These are phyloP conservation scores for Plasmodium reichenowi DNA, from an alignment of 169 alveolate species.

Conservation along the genomic window DNA sequence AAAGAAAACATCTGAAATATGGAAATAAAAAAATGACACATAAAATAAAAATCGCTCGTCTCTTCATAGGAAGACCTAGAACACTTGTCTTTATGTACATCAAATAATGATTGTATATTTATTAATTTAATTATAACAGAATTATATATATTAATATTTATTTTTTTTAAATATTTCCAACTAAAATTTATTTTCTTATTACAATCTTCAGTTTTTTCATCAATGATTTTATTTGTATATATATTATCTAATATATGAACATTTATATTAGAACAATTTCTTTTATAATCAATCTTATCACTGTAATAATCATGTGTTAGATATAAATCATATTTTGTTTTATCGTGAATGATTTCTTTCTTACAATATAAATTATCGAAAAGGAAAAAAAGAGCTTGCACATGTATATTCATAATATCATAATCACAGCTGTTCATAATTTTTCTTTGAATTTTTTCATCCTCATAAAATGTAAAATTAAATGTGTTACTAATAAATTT, in stretches of 20 bases:
- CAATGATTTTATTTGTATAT: background rate
- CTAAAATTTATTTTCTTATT: background rate
- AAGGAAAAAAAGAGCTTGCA: background rate
- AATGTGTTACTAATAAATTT: background rate
- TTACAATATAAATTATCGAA: constrained; percentile 14
- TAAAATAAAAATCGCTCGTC: constrained; percentile 1
- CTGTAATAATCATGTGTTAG: background rate
- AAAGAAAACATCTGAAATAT: constrained; percentile 10
- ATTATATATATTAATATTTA: background rate
- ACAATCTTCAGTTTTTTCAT: background rate
- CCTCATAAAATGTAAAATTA: background rate
- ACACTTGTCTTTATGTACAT: background rate
- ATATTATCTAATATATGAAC: too few relatives aligned
- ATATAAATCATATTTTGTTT: background rate
- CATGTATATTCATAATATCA: background rate
- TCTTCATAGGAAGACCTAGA: background rate
- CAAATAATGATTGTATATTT: constrained; percentile 1
- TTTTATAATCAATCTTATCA: background rate
- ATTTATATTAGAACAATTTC: too few relatives aligned
- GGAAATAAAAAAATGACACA: constrained; percentile 30
- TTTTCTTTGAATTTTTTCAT: background rate
- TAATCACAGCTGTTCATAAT: too few relatives aligned
- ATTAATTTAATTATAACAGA: constrained; percentile 2
- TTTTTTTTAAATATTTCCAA: constrained; percentile 14
- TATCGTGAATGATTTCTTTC: background rate